Evolutionary conservation across 2,329 filamentous ascomycete species (phyloP), one percentile per base, ranked within the genome.

Genomic region (Triangularia setosa): DNA sequence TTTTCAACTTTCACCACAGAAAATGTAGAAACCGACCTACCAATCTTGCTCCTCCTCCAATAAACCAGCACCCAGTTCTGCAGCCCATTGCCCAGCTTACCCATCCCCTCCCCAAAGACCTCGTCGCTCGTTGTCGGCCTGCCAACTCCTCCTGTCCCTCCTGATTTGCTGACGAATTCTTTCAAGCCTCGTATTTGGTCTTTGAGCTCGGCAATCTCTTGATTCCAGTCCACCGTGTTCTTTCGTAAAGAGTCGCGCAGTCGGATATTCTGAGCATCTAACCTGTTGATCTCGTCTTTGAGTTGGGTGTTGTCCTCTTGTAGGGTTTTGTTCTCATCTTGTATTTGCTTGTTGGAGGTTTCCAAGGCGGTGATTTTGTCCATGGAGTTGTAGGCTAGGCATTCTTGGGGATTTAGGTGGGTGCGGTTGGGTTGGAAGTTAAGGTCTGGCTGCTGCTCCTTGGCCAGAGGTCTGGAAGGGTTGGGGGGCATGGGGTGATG

Each of bases 21-120:
- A 40, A 58, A 40, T 24, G 16, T 35, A 52, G 9, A 53, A n/a
- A 25, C 18, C 18, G 54, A 74, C 79, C 69, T 73, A 84, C 82
- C 78, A 56, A 89, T 75, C 76, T 83, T 89, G 12, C 83, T 81
- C 67, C 84, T 84, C 60, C 89, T 81, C 68, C 90, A 92, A 72
- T 90, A 85, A 25, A 84, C 83, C 69, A 92, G 87, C 3, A 89
- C 84, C 89, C 89, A 92, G 70, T 92, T 91, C 76, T 91, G 88
- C 69, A 91, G 76, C 24, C 88, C 84, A 70, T 91, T 89, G 21
- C 85, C 84, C 56, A 92, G 74, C 64, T 83, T 80, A 58, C 82
- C 79, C 79, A 90, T 85, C 9, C 81, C 80, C 59, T 89, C 85
- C 1, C 80, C 83, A 72, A 92, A 84, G 11, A 87, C 85, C 74